A percentile compares a stretch with the other conserved stretches of the same genome.
Conservation (phyloP, 2,329 filamentous ascomycete genomes). For the Cladophialophora bantiana region DNA sequence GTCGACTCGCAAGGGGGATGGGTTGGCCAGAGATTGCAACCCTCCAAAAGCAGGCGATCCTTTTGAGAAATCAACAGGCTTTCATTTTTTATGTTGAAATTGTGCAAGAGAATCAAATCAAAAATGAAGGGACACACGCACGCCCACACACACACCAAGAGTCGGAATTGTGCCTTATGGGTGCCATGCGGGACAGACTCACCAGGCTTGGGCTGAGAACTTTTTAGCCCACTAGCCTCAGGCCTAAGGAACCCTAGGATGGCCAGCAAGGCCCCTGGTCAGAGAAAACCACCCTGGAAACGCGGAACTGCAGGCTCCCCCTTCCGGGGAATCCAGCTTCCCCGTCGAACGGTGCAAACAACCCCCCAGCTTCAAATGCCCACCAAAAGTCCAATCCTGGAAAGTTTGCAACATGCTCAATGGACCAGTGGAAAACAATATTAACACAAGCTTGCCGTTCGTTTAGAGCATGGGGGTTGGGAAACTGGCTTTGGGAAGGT, state of each 20-base stretch:
- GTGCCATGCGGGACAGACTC: neutral
- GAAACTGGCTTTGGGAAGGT: neutral
- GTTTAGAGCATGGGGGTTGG: neutral
- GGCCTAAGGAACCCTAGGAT: conserved; percentile 14
- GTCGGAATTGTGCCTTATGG: conserved; percentile 11
- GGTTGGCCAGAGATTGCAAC: neutral
- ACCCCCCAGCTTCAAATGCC: conserved; percentile 11
- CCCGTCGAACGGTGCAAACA: conserved; percentile 32
- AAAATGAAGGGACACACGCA: conserved; percentile 6
- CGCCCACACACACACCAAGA: conserved; percentile 13
- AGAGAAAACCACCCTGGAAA: conserved; percentile 10
- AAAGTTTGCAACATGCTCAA: conserved; percentile 3
- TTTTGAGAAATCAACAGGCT: neutral
- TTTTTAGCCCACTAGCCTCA: conserved; percentile 10
- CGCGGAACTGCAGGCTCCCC: conserved; percentile 22
- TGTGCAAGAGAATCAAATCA: neutral
- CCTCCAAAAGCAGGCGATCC: conserved; percentile 11
- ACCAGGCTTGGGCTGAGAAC: neutral
- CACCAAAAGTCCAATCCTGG: conserved; percentile 13
- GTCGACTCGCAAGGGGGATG: neutral
- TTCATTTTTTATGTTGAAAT: conserved; percentile 2
- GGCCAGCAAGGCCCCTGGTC: conserved; percentile 10
- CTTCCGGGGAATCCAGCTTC: conserved; percentile 29
- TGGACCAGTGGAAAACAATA: neutral
- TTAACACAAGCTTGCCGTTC: neutral